Evolutionary conservation across 2,329 filamentous ascomycete genomes (phyloP), one percentile per base, ranked within the genome.

Genomic region (Truncatella angustata): DNA sequence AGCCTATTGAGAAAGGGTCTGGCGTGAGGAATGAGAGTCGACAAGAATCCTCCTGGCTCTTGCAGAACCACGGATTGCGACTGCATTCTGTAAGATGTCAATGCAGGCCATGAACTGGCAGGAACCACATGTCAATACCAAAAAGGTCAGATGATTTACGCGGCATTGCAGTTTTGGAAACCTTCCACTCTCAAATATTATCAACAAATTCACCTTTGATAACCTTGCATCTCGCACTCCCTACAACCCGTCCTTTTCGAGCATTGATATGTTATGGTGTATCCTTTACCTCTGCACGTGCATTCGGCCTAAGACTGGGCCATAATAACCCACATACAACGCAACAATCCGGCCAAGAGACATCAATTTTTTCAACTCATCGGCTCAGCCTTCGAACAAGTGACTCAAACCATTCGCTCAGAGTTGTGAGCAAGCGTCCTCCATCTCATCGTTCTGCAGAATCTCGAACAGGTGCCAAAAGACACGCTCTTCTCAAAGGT

Each of bases 401-500:
- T 47, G 52, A 30, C 35, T 63, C 64, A 9, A 58, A 58, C 23
- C 56, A 56, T 24, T 63, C 61, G 4, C 54, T 64, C 4, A 60
- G 52, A 46, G 40, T 53, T 35, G 50, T 54, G 10, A 56, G 49
- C 36, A 60, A 56, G 45, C 58, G 57, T 5, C 58, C 63, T 42
- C 52, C 45, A 28, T 66, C 63, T n/a, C 34, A 55, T 34, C 54
- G 51, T 23, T 65, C 64, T 18, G 44, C 50, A 18, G 49, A 43
- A 11, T 61, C 61, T n/a, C 57, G 53, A 36, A 47, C 51, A 12
- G 56, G 55, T 14, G 43, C 52, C 16, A 56, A 56, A 37, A 61
- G 59, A 16, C 59, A 63, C 60, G 53, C 49, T 14, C 54, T 66
- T 20, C 52, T 65, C 50, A 65, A 60, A 48, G 52, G 51, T 5